Conservation (phyloP, 768 basidiomycete genomes). For the Termitomyces sp. region DNA sequence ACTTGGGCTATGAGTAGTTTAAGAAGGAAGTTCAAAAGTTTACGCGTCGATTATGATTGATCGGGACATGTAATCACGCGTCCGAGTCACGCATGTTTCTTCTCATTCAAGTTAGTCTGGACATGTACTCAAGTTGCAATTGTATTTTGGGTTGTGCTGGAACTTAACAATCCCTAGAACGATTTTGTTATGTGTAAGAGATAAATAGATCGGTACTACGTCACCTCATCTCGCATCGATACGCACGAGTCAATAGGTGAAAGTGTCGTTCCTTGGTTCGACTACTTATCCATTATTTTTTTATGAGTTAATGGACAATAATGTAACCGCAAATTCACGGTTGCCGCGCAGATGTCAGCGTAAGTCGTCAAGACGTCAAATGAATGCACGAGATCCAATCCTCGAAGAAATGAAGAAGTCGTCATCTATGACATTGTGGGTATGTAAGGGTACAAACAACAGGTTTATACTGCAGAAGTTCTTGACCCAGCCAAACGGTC, state of each 20-base stretch:
- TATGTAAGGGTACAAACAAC: constrained; percentile 14
- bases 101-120: no score
- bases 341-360: not conserved
- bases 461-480: constrained; percentile 59
- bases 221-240: not conserved
- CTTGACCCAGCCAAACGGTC: constrained; percentile 81
- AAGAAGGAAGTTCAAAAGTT: not conserved
- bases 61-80: not conserved
- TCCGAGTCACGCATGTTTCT: no score
- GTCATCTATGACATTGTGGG: constrained; percentile 1
- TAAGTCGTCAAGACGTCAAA: not conserved
- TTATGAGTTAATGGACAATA: not conserved
- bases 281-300: not conserved
- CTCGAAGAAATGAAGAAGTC: not conserved
- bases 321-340: not conserved
- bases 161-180: not conserved
- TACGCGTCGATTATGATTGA: not conserved
- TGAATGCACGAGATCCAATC: not conserved
- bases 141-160: not conserved
- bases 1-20: not conserved
- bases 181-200: not conserved
- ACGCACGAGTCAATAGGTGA: not conserved
- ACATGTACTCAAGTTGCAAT: no score
- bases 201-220: no score
- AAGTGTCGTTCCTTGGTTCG: not conserved